Conservation (phyloP, 192 early-diverging fungal genomes). For the Chytriomyces sp. region DNA sequence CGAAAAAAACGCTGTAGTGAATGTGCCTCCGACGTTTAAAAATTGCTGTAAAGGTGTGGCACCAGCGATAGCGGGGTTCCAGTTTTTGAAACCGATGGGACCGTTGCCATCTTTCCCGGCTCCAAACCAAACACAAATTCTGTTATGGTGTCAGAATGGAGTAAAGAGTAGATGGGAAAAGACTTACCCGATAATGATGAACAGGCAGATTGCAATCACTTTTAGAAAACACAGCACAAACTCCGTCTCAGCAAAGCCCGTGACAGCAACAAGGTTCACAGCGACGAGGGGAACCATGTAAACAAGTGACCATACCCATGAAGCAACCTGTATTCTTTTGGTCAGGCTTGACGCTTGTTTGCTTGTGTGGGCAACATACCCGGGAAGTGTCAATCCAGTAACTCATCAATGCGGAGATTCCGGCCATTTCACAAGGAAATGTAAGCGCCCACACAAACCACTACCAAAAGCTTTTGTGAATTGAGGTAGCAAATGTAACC, state of each 20-base stretch:
- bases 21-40: constrained; percentile 67
- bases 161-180: constrained; percentile 74
- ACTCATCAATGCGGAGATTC: constrained; percentile 73
- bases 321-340: constrained; percentile 26
- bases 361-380: background rate
- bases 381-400: constrained; percentile 55
- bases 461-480: too few species aligned
- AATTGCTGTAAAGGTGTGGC: constrained; percentile 17
- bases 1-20: constrained; percentile 70
- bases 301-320: constrained; percentile 53
- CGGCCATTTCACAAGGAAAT: constrained; percentile 71
- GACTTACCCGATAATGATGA: constrained; percentile 73
- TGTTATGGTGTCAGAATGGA: constrained; percentile 80
- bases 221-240: constrained; percentile 80
- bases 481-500: too few species aligned
- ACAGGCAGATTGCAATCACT: constrained; percentile 76
- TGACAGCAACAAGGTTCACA: constrained; percentile 66
- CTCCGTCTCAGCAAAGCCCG: constrained; percentile 71
- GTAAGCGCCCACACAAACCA: constrained; percentile 43
- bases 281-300: constrained; percentile 60
- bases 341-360: background rate
- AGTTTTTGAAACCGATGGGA: constrained; percentile 39
- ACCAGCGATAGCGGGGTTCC: constrained; percentile 43
- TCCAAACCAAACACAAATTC: constrained; percentile 61
- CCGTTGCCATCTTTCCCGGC: constrained; percentile 55